A percentile compares a stretch with the other conserved stretches of the same genome.
phyloP scores from a whole-genome alignment of 2,329 filamentous ascomycete genomes.

The Tolypocladium tropicale region DNA sequence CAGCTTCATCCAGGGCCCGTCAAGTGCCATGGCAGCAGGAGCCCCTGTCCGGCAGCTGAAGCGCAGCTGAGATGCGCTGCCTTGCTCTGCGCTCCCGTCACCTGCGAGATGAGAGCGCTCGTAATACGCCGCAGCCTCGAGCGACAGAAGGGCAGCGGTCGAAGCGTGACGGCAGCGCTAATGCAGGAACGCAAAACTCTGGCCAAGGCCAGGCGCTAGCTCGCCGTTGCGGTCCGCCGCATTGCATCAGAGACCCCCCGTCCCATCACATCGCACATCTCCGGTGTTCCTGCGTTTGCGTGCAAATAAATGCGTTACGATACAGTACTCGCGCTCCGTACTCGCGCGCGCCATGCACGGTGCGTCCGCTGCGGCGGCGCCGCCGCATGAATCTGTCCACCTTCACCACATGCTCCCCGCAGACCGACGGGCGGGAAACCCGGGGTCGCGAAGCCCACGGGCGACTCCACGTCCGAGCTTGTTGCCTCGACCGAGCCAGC shows the following conservation, averaged over 20 bases:
- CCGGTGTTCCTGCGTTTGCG: not conserved
- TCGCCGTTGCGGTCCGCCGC: not conserved
- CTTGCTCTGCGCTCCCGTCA: too few relatives aligned
- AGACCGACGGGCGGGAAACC: not conserved
- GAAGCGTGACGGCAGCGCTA: slow-evolving; percentile 3
- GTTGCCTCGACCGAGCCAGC: too few relatives aligned
- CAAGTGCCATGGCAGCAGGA: not conserved
- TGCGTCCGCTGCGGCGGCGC: not conserved
- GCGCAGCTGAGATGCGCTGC: not conserved
- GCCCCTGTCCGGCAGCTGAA: not conserved
- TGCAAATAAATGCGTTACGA: not conserved
- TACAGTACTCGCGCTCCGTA: not conserved
- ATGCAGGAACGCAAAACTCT: slow-evolving; percentile 10
- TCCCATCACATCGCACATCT: too few relatives aligned
- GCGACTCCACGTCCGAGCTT: not conserved
- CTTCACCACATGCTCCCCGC: not conserved
- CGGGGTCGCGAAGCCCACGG: not conserved
- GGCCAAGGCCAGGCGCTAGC: not conserved
- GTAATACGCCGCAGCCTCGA: too few relatives aligned
- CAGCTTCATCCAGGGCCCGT: too few relatives aligned
- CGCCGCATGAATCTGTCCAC: not conserved
- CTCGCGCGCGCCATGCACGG: too few relatives aligned
- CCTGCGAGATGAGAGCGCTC: too few relatives aligned
- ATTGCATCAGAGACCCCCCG: not conserved
- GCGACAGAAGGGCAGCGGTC: too few relatives aligned